These are phyloP conservation scores for Primulina tabacum DNA, from an alignment of 257 asterid species.

Conservation along the genomic window DNA sequence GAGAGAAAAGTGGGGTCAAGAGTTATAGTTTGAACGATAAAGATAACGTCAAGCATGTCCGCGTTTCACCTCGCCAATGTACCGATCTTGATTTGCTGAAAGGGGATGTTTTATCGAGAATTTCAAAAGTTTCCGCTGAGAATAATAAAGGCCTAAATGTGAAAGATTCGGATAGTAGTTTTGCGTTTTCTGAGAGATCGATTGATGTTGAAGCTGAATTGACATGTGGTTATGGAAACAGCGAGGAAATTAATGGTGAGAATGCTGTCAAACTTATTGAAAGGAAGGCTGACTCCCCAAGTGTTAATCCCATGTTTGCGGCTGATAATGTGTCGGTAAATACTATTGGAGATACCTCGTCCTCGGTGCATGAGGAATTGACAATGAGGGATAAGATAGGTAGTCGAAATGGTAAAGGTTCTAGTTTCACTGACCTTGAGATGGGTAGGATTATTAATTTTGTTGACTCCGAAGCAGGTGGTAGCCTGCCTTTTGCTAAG, in stretches of 20 bases:
- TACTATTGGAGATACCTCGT: background rate
- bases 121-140: constrained; percentile 32
- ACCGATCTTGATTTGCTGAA: constrained; percentile 45
- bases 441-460: background rate
- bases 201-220: constrained; percentile 21
- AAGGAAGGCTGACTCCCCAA: constrained; percentile 9
- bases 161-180: constrained; percentile 16
- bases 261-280: background rate
- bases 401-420: background rate
- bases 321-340: constrained; percentile 17
- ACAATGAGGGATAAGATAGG: background rate
- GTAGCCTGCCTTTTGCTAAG: background rate
- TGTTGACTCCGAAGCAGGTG: background rate
- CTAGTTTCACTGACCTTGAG: background rate
- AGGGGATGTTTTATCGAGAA: constrained; percentile 38
- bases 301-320: constrained; percentile 7
- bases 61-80: constrained; percentile 39
- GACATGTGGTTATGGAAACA: constrained; percentile 17
- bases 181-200: constrained; percentile 22
- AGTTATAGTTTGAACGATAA: constrained; percentile 25
- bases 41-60: constrained; percentile 33
- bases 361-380: too few relatives aligned
- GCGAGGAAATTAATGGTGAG: background rate
- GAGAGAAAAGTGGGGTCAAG: constrained; percentile 27
- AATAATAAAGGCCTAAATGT: constrained; percentile 28